phyloP scores from a whole-genome alignment of 805 yeast genomes.

The Brettanomyces bruxellensis region DNA sequence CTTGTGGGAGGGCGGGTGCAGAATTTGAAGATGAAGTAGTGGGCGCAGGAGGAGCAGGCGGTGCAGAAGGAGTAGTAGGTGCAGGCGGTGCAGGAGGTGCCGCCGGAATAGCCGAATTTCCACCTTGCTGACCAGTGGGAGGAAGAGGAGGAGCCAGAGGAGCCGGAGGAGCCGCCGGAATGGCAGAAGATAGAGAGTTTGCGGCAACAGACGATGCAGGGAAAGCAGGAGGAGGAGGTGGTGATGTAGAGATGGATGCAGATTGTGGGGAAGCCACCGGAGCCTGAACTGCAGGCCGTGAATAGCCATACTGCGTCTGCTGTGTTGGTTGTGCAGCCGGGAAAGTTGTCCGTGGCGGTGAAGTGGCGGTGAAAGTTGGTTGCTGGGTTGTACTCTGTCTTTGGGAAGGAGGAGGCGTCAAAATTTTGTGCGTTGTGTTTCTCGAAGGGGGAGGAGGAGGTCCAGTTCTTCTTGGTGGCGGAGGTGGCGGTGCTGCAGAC shows the following conservation, averaged over 20 bases:
- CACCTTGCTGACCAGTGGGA: no score
- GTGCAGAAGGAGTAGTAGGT: slow-evolving; percentile 19
- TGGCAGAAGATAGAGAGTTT: slow-evolving; percentile 18
- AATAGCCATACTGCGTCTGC: background rate
- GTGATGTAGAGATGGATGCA: slow-evolving; percentile 15
- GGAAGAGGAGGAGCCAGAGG: slow-evolving; percentile 9
- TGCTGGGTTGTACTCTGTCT: slow-evolving; percentile 32
- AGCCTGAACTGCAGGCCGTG: background rate
- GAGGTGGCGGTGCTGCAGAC: slow-evolving; percentile 12
- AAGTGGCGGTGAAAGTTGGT: slow-evolving; percentile 9
- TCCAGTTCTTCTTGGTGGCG: slow-evolving; percentile 18
- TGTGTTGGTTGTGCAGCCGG: background rate
- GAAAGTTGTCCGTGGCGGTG: slow-evolving; percentile 8
- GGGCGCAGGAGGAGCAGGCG: slow-evolving; percentile 18
- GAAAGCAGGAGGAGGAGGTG: slow-evolving; percentile 10
- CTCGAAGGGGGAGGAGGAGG: slow-evolving; percentile 15
- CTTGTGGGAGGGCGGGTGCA: slow-evolving; percentile 12
- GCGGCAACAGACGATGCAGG: slow-evolving; percentile 3
- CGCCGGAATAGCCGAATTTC: slow-evolving; percentile 7
- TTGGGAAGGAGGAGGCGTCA: slow-evolving; percentile 28
- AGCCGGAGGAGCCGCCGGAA: slow-evolving; percentile 21
- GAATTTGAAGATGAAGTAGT: slow-evolving; percentile 21
- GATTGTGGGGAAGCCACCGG: background rate
- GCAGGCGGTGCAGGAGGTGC: slow-evolving; percentile 29
- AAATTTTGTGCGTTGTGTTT: slow-evolving; percentile 11